Percentiles rank a stretch among this genome's conserved stretches.
These are phyloP conservation scores for Trypanosoma avium DNA, from an alignment of 208 protist species.

Conservation along the genomic window DNA sequence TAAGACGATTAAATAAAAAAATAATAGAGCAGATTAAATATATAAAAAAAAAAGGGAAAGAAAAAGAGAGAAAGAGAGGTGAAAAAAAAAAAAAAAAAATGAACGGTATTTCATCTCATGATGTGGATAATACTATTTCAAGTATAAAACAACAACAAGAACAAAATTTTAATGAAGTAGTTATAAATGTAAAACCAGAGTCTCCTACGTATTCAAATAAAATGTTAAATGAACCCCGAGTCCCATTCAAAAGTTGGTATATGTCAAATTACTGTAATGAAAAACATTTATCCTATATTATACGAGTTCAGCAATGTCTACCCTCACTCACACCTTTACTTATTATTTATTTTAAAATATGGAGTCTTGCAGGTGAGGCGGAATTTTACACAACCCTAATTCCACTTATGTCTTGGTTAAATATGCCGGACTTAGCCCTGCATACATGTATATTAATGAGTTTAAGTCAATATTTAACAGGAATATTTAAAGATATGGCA, in stretches of 20 bases:
- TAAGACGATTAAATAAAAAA: too few relatives aligned
- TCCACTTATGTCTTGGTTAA: constrained; percentile 54
- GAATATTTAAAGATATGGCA: constrained; percentile 53
- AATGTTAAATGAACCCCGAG: too few relatives aligned
- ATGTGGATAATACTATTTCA: too few relatives aligned
- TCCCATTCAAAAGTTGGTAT: constrained; percentile 73
- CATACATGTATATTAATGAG: constrained; percentile 51
- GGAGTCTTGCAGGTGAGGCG: constrained; percentile 65
- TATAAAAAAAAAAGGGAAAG: too few relatives aligned
- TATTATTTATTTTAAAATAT: constrained; percentile 57
- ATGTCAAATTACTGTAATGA: constrained; percentile 65
- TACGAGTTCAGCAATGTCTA: constrained; percentile 33
- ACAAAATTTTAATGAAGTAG: constrained; percentile 23
- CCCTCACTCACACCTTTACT: constrained; percentile 30
- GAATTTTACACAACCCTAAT: constrained; percentile 71
- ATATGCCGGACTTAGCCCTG: constrained; percentile 28
- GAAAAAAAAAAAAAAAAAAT: too few relatives aligned
- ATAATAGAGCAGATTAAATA: too few relatives aligned
- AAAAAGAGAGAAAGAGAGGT: too few relatives aligned
- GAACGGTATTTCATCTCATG: too few relatives aligned
- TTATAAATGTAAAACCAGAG: too few relatives aligned
- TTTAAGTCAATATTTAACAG: constrained; percentile 63
- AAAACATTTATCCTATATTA: constrained; percentile 40
- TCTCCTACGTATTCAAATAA: too few relatives aligned
- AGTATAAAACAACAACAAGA: too few relatives aligned